A percentile compares a stretch with the other conserved stretches of the same genome.
Conservation (phyloP, 805 yeast genomes). For the Wickerhamomyces mucosus region DNA sequence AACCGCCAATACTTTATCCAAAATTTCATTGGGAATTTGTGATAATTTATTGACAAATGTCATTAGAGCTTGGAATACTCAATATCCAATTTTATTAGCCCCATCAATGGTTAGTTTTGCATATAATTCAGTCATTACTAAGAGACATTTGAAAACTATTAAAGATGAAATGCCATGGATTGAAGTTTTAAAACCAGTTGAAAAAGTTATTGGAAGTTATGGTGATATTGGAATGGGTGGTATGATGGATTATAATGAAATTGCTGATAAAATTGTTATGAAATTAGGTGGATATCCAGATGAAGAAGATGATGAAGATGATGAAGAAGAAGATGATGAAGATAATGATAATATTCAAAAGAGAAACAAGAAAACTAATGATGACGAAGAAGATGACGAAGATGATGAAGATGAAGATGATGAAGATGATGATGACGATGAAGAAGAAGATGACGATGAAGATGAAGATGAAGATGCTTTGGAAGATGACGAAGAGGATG, state of each 20-base stretch:
- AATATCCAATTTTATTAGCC: constrained; percentile 80
- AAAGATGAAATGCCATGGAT: constrained; percentile 93
- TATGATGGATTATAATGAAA: constrained; percentile 96
- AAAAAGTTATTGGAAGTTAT: constrained; percentile 83
- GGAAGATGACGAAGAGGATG: constrained; percentile 8
- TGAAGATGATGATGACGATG: constrained; percentile 9
- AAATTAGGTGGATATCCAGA: constrained; percentile 58
- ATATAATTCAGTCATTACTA: constrained; percentile 82
- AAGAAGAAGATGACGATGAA: constrained; percentile 9
- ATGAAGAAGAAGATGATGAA: constrained; percentile 34
- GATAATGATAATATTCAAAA: constrained; percentile 38
- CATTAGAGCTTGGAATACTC: constrained; percentile 91
- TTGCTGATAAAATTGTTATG: constrained; percentile 75
- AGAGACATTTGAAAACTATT: constrained; percentile 66
- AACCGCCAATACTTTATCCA: constrained; percentile 86
- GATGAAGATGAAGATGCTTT: constrained; percentile 12
- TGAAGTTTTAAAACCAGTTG: constrained; percentile 88
- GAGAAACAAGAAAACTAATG: constrained; percentile 26
- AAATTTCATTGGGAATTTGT: constrained; percentile 83
- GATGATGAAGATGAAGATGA: constrained; percentile 10
- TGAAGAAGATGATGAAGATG: constrained; percentile 39
- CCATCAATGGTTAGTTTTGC: constrained; percentile 95
- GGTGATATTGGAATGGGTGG: constrained; percentile 99
- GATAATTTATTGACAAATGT: constrained; percentile 88
- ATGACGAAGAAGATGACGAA: constrained; percentile 7